Evolutionary conservation across 192 early-diverging fungal genomes (phyloP), one percentile per base, ranked within the genome.

Genomic region (Lobosporangium transversale): DNA sequence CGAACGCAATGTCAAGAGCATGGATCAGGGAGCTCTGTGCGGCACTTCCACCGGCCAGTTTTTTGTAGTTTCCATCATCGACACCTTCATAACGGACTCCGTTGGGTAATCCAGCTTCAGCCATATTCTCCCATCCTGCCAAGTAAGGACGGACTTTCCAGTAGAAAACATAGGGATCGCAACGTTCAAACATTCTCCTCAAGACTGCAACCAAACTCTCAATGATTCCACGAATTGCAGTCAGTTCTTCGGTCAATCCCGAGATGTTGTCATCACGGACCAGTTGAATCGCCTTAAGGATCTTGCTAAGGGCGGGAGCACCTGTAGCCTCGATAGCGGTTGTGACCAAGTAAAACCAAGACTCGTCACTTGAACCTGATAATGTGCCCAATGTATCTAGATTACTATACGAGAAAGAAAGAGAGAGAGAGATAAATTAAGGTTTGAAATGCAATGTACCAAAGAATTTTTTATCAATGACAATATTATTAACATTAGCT

Each of bases 301-400:
- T 94, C 6, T 90, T 87, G 35, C 86, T 82, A 8, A 89, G 78
- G 49, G 83, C 89, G 35, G 80, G 89, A 30, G 89, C 94, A 8
- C 92, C 94, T 17, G 84, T 85, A 15, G 90, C 87, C 62, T 99
- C 97, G 53, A 95, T 96, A 1, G 91, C 93, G 2, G 91, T 89
- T 11, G 94, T 93, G 51, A 97, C 89, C 29, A 99, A 85, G 82
- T 96, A 97, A 73, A 99, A 99, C 97, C 97, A 99, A 4, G 91
- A 89, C 86, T 99, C 96, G 79, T 99, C 97, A 53, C 89, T 85
- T 30, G 88, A 87, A 15, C 95, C 94, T 5, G 93, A 90, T 60
- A 95, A 95, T 10, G 93, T 96, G 51, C 91, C 84, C 60, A 95
- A 69, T 0, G 92, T 90, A 14, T 91, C 82, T 17, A 99, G 67